phyloP scores from a whole-genome alignment of 371 early-diverging fungal genomes.

The Chytridiales sp. region DNA sequence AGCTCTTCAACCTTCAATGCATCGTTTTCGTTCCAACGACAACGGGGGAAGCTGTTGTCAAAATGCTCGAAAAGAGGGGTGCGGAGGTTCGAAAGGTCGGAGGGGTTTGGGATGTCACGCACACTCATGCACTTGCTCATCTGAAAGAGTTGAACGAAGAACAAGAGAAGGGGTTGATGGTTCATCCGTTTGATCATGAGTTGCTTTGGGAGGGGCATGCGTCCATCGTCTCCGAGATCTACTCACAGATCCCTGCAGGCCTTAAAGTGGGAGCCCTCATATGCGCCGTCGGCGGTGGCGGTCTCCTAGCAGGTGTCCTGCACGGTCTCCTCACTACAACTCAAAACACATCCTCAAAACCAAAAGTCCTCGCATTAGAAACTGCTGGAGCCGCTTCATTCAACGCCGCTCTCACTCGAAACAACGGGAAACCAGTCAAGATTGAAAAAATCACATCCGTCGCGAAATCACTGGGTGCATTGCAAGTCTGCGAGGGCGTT shows the following conservation, averaged over 20 bases:
- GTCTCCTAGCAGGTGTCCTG: conserved; percentile 35
- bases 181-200: conserved; percentile 40
- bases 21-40: conserved; percentile 34
- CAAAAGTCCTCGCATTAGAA: conserved; percentile 33
- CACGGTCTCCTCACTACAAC: conserved; percentile 21
- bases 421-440: conserved; percentile 8
- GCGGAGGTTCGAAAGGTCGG: conserved; percentile 32
- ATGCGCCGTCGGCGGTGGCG: conserved; percentile 42
- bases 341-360: background rate
- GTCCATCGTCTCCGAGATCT: conserved; percentile 31
- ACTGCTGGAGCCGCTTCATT: conserved; percentile 36
- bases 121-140: conserved; percentile 23
- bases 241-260: conserved; percentile 5
- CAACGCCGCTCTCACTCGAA: conserved; percentile 17
- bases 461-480: conserved; percentile 39
- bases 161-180: conserved; percentile 18
- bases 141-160: conserved; percentile 6
- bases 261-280: conserved; percentile 27
- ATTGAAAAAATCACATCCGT: conserved; percentile 30
- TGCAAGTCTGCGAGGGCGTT: conserved; percentile 15
- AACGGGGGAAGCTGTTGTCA: conserved; percentile 17
- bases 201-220: conserved; percentile 36
- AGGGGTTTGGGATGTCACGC: conserved; percentile 36
- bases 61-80: conserved; percentile 15
- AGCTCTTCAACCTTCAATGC: conserved; percentile 1